A percentile compares a stretch with the other conserved stretches of the same genome.
These are phyloP conservation scores for Trypanosoma platydactyli DNA, from an alignment of 208 protist species.

Conservation along the genomic window DNA sequence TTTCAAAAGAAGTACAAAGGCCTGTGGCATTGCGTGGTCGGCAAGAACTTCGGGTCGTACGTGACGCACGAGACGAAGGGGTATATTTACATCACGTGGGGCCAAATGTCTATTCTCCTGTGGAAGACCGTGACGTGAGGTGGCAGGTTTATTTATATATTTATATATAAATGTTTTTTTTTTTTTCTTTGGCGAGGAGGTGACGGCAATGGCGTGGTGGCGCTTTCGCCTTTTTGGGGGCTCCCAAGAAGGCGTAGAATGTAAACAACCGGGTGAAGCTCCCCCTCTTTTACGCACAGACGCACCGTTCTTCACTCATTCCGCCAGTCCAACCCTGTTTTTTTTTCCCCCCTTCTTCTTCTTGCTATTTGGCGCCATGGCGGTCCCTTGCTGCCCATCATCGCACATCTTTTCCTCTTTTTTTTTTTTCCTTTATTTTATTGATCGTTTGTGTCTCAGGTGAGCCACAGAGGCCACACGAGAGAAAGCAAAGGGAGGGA, in stretches of 20 bases:
- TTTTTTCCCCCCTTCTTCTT: slow-evolving; percentile 1
- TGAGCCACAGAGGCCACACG: not conserved
- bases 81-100: slow-evolving; percentile 99
- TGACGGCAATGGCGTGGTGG: too few species aligned
- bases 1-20: slow-evolving; percentile 90
- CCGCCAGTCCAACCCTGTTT: not conserved
- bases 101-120: slow-evolving; percentile 98
- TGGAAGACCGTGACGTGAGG: slow-evolving; percentile 90
- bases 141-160: too few species aligned
- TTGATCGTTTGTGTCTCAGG: not conserved
- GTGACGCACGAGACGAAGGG: slow-evolving; percentile 99
- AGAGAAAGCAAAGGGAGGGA: slow-evolving; percentile 22
- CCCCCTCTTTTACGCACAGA: too few species aligned
- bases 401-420: slow-evolving; percentile 17
- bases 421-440: slow-evolving; percentile 20
- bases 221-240: too few species aligned
- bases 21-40: slow-evolving; percentile 99
- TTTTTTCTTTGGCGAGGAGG: too few species aligned
- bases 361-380: not conserved
- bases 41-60: slow-evolving; percentile 99
- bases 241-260: too few species aligned
- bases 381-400: not conserved
- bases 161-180: too few species aligned
- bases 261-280: too few species aligned
- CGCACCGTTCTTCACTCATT: not conserved